These are phyloP conservation scores for Keqinozyma sinolaborantium DNA, from an alignment of 1,139 yeast genomes.

Conservation along the genomic window DNA sequence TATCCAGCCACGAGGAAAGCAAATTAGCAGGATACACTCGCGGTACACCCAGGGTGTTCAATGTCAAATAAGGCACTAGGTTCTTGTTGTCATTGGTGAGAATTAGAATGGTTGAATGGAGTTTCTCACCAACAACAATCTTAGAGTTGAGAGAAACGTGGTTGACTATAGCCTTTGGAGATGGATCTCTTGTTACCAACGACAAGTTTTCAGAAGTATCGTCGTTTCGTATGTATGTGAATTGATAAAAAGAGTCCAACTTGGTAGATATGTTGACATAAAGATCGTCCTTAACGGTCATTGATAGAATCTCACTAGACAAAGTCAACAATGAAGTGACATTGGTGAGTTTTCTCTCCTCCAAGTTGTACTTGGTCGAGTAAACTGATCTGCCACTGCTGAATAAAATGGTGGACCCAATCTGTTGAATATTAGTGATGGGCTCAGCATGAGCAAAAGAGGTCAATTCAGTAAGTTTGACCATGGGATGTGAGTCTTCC, in stretches of 20 bases:
- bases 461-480: slow-evolving; percentile 32
- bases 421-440: slow-evolving; percentile 34
- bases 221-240: slow-evolving; percentile 12
- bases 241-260: slow-evolving; percentile 35
- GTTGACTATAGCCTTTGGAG: slow-evolving; percentile 37
- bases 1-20: slow-evolving; percentile 30
- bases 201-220: slow-evolving; percentile 7
- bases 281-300: slow-evolving; percentile 21
- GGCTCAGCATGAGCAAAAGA: slow-evolving; percentile 35
- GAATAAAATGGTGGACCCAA: slow-evolving; percentile 31
- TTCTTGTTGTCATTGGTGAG: slow-evolving; percentile 15
- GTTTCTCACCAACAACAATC: slow-evolving; percentile 40
- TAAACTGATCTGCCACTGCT: slow-evolving; percentile 29
- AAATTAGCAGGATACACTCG: slow-evolving; percentile 30
- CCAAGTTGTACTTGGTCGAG: slow-evolving; percentile 36
- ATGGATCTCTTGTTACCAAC: slow-evolving; percentile 29
- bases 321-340: slow-evolving; percentile 23
- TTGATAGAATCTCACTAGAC: slow-evolving; percentile 34
- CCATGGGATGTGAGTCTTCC: slow-evolving; percentile 12
- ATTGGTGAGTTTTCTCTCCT: slow-evolving; percentile 34
- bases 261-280: slow-evolving; percentile 33
- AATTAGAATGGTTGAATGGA: slow-evolving; percentile 35
- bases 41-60: slow-evolving; percentile 39
- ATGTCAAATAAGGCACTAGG: slow-evolving; percentile 5
- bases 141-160: slow-evolving; percentile 24